These are phyloP conservation scores for Dioscorea cayenensis DNA, from an alignment of 116 monocot species.

Conservation along the genomic window DNA sequence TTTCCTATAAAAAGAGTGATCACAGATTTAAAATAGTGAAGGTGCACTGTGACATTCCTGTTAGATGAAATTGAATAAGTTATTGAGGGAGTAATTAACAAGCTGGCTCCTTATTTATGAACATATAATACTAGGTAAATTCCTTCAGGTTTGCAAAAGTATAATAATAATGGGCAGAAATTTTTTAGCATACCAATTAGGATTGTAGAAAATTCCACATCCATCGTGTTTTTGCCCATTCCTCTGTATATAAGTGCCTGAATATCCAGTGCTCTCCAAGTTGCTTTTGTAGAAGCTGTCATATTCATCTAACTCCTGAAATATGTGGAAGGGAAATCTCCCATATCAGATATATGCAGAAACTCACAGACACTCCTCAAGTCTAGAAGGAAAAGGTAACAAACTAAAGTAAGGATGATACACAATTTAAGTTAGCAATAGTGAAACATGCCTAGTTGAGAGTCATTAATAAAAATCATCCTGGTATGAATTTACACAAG, in stretches of 20 bases:
- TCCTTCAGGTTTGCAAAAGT: neutral
- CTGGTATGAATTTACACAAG: too few relatives aligned
- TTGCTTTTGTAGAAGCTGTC: constrained; percentile 73
- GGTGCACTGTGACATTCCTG: too few relatives aligned
- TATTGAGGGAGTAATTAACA: neutral
- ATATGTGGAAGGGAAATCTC: neutral
- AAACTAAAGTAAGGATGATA: too few relatives aligned
- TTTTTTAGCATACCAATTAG: constrained; percentile 26
- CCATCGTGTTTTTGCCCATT: constrained; percentile 80
- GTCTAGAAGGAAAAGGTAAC: too few relatives aligned
- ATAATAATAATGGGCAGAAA: neutral
- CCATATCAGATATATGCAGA: neutral
- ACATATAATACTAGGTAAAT: neutral
- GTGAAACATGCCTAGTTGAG: too few relatives aligned
- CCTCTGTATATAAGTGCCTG: constrained; percentile 75
- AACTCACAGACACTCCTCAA: too few relatives aligned
- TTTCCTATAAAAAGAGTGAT: too few relatives aligned
- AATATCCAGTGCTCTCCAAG: constrained; percentile 63
- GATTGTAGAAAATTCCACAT: constrained; percentile 88
- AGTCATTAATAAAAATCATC: too few relatives aligned
- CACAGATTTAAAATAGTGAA: too few relatives aligned
- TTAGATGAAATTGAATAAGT: too few relatives aligned
- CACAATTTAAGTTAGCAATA: too few relatives aligned
- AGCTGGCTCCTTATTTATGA: neutral
- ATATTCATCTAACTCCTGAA: constrained; percentile 85